These are phyloP conservation scores for Cystobasidium pallidum DNA, from an alignment of 1,284 basidiomycete species.

Conservation along the genomic window DNA sequence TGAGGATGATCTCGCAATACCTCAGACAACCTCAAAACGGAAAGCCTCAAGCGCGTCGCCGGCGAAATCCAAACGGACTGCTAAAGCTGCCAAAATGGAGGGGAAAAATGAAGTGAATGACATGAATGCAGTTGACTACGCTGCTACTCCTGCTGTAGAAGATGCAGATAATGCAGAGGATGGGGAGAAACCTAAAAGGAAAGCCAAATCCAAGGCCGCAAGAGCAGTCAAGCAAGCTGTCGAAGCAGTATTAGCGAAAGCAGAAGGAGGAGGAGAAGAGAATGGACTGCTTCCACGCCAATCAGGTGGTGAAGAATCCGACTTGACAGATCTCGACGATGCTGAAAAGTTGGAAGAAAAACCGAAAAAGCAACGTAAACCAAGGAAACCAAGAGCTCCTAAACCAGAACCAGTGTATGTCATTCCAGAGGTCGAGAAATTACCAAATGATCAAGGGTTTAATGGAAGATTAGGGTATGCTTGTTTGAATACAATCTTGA, in stretches of 20 bases:
- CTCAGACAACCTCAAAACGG: background rate
- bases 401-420: slow-evolving; percentile 66
- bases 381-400: slow-evolving; percentile 60
- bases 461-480: slow-evolving; percentile 65
- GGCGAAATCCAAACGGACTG: background rate
- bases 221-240: slow-evolving; percentile 20
- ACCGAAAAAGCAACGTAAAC: slow-evolving; percentile 57
- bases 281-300: background rate
- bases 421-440: slow-evolving; percentile 64
- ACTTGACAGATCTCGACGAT: slow-evolving; percentile 41
- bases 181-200: background rate
- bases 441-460: slow-evolving; percentile 54
- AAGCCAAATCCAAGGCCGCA: slow-evolving; percentile 11
- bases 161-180: background rate
- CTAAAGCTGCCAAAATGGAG: background rate
- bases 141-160: too few relatives aligned
- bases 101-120: slow-evolving; percentile 17
- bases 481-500: slow-evolving; percentile 79
- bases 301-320: slow-evolving; percentile 5
- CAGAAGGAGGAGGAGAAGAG: background rate
- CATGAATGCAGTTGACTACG: slow-evolving; percentile 8
- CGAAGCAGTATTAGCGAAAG: slow-evolving; percentile 14
- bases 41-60: slow-evolving; percentile 1
- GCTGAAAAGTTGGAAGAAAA: slow-evolving; percentile 54
- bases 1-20: slow-evolving; percentile 7